Base-by-base conservation (phyloP, 2,329 filamentous ascomycete species). In the Epicoccum sorghinum region DNA sequence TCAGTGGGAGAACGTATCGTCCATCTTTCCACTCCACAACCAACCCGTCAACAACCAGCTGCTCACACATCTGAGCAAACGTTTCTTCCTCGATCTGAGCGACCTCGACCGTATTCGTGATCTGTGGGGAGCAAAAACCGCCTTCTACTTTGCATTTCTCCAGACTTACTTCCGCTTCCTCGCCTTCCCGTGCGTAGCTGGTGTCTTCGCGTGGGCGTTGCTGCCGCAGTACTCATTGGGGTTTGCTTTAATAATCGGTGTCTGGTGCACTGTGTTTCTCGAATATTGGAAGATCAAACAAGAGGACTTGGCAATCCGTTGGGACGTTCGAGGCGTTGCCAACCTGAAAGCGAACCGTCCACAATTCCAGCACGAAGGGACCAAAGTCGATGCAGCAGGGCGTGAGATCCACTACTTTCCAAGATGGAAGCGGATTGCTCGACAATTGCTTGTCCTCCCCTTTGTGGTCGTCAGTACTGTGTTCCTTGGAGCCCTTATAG, bases 1-100 rank as follows among this genome's bases (percentile, higher is more conserved):
- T 4, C 83, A 85, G 59, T 95, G 90, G 90, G 84, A 87, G 67
- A 80, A 88, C 52, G 86, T 95, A 30, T 82, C 85, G 35, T 86
- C 87, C 24, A 79, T 95, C 23, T 96, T 96, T 65, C 89, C 91
- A 1, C 81, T 96, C 6, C 91, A 96, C 64, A 87, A 96, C 68
- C 85, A 87, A 66, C 75, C 77, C 10, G 90, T 91, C 76, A 96
- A 95, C 74, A 86, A 86, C 55, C 78, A 82, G 24, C 90, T 91
- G 84, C 83, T 96, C 60, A 86, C 88, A 69, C 82, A 87, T 59
- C 89, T 90, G 83, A 88, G 88, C 67, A 85, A 82, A 44, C 89
- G 89, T 72, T 89, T 88, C 57, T 81, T 87, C 38, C 78, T 93
- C 23, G 84, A 86, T 48, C 77, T 85, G 32, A 74, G 81, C 44